Base-by-base conservation (phyloP, 2,329 filamentous ascomycete genomes). In the Grosmannia penicillata region DNA sequence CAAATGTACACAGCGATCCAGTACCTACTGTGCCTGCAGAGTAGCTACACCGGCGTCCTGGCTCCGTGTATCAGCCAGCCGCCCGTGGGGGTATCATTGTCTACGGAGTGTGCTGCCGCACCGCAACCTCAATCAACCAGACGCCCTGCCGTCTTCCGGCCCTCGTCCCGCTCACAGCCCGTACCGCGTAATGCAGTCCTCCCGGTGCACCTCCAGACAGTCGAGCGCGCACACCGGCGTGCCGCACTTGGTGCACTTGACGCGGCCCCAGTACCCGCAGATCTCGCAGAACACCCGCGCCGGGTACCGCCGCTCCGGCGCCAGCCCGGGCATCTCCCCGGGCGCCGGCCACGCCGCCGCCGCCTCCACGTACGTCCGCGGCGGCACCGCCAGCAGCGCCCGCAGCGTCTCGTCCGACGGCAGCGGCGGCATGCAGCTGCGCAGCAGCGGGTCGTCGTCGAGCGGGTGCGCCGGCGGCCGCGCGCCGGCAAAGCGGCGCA, bases 191-290 rank as follows among this genome's bases (percentile, higher is more conserved):
- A 83, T 68, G 48, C 77, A 79, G 48, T 81, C 80, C 55, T 82
- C 78, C 38, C 75, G 69, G 55, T 89, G 82, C 44, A 70, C 65
- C 51, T 75, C 74, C 49, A 85, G 65, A 50, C 82, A 87, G 42
- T 82, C 77, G 47, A 87, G 56, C 28, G 80, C 81, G 54, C 82
- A 89, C n/a, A 83, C 75, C 49, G 78, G 67, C 33, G 71, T 72
- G n/a, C 81, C 81, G 57, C 82, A 89, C 61, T 81, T 83, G 55
- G 78, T 70, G 59, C 82, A 89, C 56, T 69, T 71, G 33, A 84
- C 76, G 29, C 76, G 63, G 3, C 82, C 82, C 82, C 82, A 87
- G 57, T 86, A 87, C 13, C 82, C 82, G 52, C 82, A 89, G 24
- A 85, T 74, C 52, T 79, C 78, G 57, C 82, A 89, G 55, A 87